These are phyloP conservation scores for Podospora australis DNA, from an alignment of 495 filamentous ascomycete species.

Conservation along the genomic window DNA sequence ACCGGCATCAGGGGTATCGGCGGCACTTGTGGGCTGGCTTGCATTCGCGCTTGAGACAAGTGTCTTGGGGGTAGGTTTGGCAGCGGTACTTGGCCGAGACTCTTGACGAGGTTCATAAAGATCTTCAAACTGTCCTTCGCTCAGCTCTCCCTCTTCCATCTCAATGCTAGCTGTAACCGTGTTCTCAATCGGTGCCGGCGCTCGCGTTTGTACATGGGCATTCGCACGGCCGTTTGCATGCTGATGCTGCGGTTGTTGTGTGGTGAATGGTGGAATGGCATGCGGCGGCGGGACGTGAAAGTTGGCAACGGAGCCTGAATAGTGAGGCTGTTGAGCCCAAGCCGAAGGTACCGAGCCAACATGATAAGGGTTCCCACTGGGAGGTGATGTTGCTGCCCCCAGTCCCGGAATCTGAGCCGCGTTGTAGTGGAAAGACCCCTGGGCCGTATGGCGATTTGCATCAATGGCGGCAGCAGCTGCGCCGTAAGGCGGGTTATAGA, in stretches of 20 bases:
- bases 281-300: not conserved
- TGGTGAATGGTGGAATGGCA: not conserved
- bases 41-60: not conserved
- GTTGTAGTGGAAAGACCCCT: constrained; percentile 34
- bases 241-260: not conserved
- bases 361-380: not conserved
- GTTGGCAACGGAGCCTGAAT: not conserved
- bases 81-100: constrained; percentile 7
- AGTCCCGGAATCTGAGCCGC: constrained; percentile 37
- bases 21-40: constrained; percentile 16
- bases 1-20: constrained; percentile 23
- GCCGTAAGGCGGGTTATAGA: too few species aligned
- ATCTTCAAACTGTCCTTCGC: constrained; percentile 54
- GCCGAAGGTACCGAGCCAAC: not conserved
- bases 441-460: constrained; percentile 15
- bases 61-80: not conserved
- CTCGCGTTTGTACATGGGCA: too few species aligned
- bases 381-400: constrained; percentile 21
- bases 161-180: constrained; percentile 14
- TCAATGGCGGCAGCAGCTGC: constrained; percentile 20
- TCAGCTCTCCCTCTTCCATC: constrained; percentile 70
- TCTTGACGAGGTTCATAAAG: constrained; percentile 34
- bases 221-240: too few species aligned
- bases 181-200: constrained; percentile 11
- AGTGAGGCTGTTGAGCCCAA: constrained; percentile 10